Evolutionary conservation across 257 asterid species (phyloP), one percentile per base, ranked within the genome.

Genomic region (Solanum sejunctum): DNA sequence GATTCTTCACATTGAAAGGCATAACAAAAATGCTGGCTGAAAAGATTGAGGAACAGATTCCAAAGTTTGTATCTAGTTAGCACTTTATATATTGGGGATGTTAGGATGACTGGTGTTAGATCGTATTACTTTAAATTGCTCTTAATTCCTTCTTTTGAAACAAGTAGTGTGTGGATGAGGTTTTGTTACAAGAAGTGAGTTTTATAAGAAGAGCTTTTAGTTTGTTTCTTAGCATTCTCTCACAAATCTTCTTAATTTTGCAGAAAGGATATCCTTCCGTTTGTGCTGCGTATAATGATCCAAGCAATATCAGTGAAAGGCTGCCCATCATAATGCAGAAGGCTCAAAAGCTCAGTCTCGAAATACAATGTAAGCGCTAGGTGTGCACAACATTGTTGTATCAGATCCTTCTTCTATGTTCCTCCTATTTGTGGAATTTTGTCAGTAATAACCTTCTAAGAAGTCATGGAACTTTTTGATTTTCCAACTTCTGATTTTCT

Each of bases 231-330:
- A 54, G 23, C 51, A 13, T 51, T 56, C 70, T 21, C 77, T 49
- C 47, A 17, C 51, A 61, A 3, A 21, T 36, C 49, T 49, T 84
- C 56, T 69, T 85, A 84, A 83, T 49, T 88, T 57, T 91, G 92
- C 98, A 96, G 99, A 93, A 92, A 92, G 99, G 99, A 84, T 94
- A 89, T 88, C 98, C 98, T 45, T 86, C 91, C 69, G 97, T 92
- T 88, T 90, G 97, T 84, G 94, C 98, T 85, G 93, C 99, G 10
- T 97, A 97, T 88, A 92, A 84, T 86, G 99, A 97, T 90, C 99
- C 98, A 72, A 93, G 95, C 88, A 83, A 86, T 86, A 92, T 94
- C 90, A 86, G 91, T 72, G 94, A 95, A 85, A 92, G 93, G 95
- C 99, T 95, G 77, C 95, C 99, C 55, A 85, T 95, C 83, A 84